Evolutionary conservation across 352 stramenopile species (phyloP), one percentile per base, ranked within the genome.

Genomic region (Phytophthora hybrid): DNA sequence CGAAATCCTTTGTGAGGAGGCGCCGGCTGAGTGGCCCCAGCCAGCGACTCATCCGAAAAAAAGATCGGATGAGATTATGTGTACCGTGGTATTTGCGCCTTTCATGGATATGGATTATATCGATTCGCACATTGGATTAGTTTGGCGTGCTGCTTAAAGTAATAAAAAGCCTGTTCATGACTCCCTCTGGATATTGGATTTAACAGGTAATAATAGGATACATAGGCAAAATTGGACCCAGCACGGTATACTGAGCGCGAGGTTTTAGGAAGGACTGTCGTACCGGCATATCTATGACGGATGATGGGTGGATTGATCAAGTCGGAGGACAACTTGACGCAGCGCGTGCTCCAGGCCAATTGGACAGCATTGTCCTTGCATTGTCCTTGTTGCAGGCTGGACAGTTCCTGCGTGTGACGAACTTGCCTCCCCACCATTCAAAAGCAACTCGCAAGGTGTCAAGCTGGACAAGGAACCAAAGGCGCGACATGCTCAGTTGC

Each of bases 1-100:
- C 51, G 61, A 74, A 78, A 78, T 71, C 60, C 65, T 71, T 64
- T 78, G 32, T 72, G 49, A 29, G 49, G 10, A n/a, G 21, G 10
- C 21, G 63, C 49, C 49, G 10, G n/a, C n/a, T 23, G 8, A 44
- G 57, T 52, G 29, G 41, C 23, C 14, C 41, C 13, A 19, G 39
- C 5, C 14, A 49, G 14, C 41, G 14, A 19, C 44, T 60, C 61
- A 68, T 68, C 61, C 61, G 23, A 10, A 34, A 1, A 32, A 32
- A 66, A 66, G 59, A 66, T 66, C 59, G 44, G 59, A 58, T 47
- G 44, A 66, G 59, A 14, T 26, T 26, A 26, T 26, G 23, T 26
- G 23, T 26, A 26, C 23, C 23, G 23, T 26, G 23, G 23, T 26
- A 3, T 3, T 3, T 26, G 1, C 23, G 3, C 1, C 23, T 26